Base-by-base conservation (phyloP, 2,329 filamentous ascomycete species). In the Alternaria burnsii region DNA sequence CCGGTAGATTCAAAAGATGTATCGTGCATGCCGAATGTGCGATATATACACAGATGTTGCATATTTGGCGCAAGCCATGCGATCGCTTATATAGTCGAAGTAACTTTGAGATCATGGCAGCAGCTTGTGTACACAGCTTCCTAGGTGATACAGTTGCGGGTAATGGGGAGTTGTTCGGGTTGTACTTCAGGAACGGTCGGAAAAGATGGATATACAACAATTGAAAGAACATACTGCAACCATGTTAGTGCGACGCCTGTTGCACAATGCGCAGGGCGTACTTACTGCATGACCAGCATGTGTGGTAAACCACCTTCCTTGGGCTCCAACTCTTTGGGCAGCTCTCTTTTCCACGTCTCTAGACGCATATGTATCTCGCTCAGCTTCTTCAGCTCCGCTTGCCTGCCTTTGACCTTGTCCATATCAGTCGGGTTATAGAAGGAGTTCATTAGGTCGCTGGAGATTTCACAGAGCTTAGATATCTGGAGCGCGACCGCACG, bases 11-110 rank as follows among this genome's bases (percentile, higher is more conserved):
- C 36, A 99, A 87, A 20, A 99, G 82, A 72, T 98, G 95, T 40
- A 98, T 96, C 0, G 93, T 97, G 75, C 93, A 97, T 30, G 95
- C 94, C 5, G 93, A 95, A 77, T 98, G 94, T 0, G 91, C 86
- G 80, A 98, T 97, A 78, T 99, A 99, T 0, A 98, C 93, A 3
- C 91, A 94, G 70, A 98, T 93, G 73, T 98, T 98, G 80, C 92
- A 97, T 34, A 99, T 97, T 76, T 98, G 94, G 5, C 93, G 89
- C 12, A 98, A 81, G 10, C 94, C 93, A 78, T 97, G 96, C 1
- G 90, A 90, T 68, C 94, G 92, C 78, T 97, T 97, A 80, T 98
- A 99, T 1, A 97, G 82, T 0, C 95, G 89, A 81, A 97, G 90
- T n/a, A 97, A 83, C 74, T 97, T 98, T 0, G 94, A 97, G 56